Evolutionary conservation across 2,329 filamentous ascomycete species (phyloP).

Genomic region (Phaeosphaeriaceae sp.): DNA sequence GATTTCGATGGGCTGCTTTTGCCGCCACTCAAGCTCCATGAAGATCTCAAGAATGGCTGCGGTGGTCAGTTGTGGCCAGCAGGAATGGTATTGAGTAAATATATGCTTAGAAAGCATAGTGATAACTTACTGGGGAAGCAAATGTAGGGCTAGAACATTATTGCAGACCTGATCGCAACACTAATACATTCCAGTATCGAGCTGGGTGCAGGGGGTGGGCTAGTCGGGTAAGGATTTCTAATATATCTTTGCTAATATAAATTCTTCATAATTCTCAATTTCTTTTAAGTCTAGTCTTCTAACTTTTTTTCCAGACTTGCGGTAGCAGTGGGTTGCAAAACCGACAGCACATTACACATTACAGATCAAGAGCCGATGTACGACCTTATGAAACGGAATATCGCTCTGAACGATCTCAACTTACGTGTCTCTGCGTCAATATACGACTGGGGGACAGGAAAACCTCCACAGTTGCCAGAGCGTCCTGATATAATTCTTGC

Average conservation of each 20-base stretch:
- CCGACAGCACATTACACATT: constrained; percentile 70
- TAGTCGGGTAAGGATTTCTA: constrained; percentile 65
- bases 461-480: constrained; percentile 51
- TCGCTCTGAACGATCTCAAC: constrained; percentile 76
- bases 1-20: constrained; percentile 77
- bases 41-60: constrained; percentile 86
- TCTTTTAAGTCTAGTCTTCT: background rate
- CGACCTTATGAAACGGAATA: constrained; percentile 84
- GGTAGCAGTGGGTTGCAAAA: constrained; percentile 61
- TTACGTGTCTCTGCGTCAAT: constrained; percentile 69
- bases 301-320: constrained; percentile 55
- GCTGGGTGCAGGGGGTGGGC: constrained; percentile 87
- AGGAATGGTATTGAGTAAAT: constrained; percentile 84
- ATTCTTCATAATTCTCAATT: background rate
- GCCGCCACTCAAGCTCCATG: constrained; percentile 75
- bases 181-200: constrained; percentile 69
- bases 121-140: constrained; percentile 68
- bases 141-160: constrained; percentile 63
- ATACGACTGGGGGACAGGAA: constrained; percentile 74
- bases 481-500: constrained; percentile 86
- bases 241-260: background rate
- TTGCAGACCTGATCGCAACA: background rate
- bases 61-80: constrained; percentile 95
- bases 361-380: constrained; percentile 91
- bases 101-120: constrained; percentile 77